Percentiles rank a stretch among this genome's conserved stretches.
Evolutionary conservation across 148 eudicot genomes (phyloP).

Genomic region (Silene latifolia): DNA sequence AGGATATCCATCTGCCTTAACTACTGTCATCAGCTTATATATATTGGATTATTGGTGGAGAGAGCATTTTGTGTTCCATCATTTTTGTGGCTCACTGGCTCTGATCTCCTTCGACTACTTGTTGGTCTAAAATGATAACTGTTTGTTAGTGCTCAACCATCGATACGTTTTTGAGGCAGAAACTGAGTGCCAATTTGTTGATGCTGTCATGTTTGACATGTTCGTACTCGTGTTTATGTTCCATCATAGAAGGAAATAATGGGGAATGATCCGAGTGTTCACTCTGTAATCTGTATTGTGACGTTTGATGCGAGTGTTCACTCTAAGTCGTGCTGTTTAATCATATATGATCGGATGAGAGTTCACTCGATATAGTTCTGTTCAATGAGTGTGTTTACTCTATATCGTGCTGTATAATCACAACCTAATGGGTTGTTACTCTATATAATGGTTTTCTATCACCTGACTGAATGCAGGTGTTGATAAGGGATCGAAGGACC

Average conservation of each 20-base stretch:
- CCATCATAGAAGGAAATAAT: too few relatives aligned
- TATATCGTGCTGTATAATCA: too few relatives aligned
- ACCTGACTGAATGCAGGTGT: constrained; percentile 42
- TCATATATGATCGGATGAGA: not conserved
- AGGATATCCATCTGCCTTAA: too few relatives aligned
- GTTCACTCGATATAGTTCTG: not conserved
- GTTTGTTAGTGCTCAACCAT: not conserved
- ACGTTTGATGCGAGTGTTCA: not conserved
- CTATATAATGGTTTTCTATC: not conserved
- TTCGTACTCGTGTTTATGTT: not conserved
- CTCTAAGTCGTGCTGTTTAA: not conserved
- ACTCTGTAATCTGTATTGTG: too few relatives aligned
- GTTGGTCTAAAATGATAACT: not conserved
- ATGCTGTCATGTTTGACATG: not conserved
- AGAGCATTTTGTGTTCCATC: not conserved
- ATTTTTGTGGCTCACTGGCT: not conserved
- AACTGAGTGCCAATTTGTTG: not conserved
- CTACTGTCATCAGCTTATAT: too few relatives aligned
- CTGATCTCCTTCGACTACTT: not conserved
- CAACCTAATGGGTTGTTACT: not conserved
- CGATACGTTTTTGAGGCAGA: not conserved
- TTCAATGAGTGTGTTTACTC: too few relatives aligned
- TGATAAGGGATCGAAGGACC: constrained; percentile 94
- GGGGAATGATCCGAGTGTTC: too few relatives aligned
- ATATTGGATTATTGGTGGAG: too few relatives aligned